Evolutionary conservation across 495 filamentous ascomycete genomes (phyloP), one percentile per base, ranked within the genome.

Genomic region (Aspergillus bertholletiae): DNA sequence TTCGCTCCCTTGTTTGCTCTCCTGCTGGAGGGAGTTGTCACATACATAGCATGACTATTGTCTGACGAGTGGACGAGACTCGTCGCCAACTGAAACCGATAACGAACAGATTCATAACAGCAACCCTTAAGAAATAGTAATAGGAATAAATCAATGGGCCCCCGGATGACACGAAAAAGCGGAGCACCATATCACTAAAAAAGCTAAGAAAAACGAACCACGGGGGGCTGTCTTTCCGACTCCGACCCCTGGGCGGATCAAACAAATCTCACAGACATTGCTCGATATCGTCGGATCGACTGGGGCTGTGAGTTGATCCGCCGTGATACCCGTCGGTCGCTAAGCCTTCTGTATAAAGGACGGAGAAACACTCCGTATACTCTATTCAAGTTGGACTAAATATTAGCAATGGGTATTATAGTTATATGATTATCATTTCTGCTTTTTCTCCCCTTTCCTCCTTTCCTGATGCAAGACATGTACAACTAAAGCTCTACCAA

Each of bases 201-300:
- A 0, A 13, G 43, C 43, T 46, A 46, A 46, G 22, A 26, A 26
- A 49, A 52, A 47, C 51, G 47, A 63, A 52, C 47, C 47, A 58
- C 60, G 60, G 57, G 57, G 57, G 54, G 60, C 53, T 54, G 27
- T 39, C 56, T 30, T 60, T 26, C 54, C 57, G 60, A 43, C 55
- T 47, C 59, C 46, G 59, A 51, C 63, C 66, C 68, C 70, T 73
- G 70, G 68, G 64, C 64, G 59, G 64, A 73, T 73, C 70, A 70
- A 58, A 63, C 63, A 57, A 63, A 64, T 53, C 49, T 58, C 45
- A 43, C 8, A 23, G 39, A n/a, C n/a, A n/a, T 49, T 54, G 43
- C 49, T 64, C 54, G 58, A 58, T 62, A 61, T 61, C 55, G 54
- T 49, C 27, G 54, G 53, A 44, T 50, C 46, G 53, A 41, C n/a